Base-by-base conservation (phyloP, 2,329 filamentous ascomycete species). In the Eurotiales sp. region DNA sequence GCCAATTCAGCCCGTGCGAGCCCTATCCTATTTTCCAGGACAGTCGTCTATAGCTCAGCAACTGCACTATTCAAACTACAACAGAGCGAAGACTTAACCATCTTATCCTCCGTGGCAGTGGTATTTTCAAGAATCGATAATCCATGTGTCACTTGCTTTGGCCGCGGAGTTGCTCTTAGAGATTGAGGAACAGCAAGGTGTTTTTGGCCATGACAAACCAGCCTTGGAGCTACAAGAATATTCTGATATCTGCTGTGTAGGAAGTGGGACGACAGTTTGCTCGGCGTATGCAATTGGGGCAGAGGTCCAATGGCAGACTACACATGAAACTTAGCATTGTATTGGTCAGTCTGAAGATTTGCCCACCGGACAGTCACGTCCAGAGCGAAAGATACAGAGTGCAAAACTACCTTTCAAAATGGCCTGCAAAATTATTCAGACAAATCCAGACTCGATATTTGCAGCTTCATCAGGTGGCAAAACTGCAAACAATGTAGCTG, bases 121-220 rank as follows among this genome's bases (percentile, higher is more conserved):
- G 41, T 1, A 40, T 51, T 21, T 51, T 51, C 41, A 51, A 45
- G 21, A 51, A 51, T 19, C 41, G 48, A 45, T 51, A 3, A 51
- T 51, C 25, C 48, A 51, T 40, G 41, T 39, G 12, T 45, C 48
- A 10, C 27, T 51, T 7, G 41, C 48, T 12, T 25, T 51, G 5
- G 42, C 41, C n/a, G 45, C 48, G 7, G 48, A 51, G 23, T 39
- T 51, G 7, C 17, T 51, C 7, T 30, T 51, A 45, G 48, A 51
- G 17, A 44, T 45, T 5, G 30, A 51, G 29, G 48, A 51, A 4
- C 22, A 51, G 22, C 41, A 49, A 11, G 40, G 40, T 17, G 46
- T 3, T 39, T 3, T 15, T n/a, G 17, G n/a, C n/a, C n/a, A n/a
- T 10, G 10, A 8, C 19, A 42, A 23, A 29, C 14, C 22, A 27